These are phyloP conservation scores for Onygenales sp. DNA, from an alignment of 2,329 filamentous ascomycete species.

Conservation along the genomic window DNA sequence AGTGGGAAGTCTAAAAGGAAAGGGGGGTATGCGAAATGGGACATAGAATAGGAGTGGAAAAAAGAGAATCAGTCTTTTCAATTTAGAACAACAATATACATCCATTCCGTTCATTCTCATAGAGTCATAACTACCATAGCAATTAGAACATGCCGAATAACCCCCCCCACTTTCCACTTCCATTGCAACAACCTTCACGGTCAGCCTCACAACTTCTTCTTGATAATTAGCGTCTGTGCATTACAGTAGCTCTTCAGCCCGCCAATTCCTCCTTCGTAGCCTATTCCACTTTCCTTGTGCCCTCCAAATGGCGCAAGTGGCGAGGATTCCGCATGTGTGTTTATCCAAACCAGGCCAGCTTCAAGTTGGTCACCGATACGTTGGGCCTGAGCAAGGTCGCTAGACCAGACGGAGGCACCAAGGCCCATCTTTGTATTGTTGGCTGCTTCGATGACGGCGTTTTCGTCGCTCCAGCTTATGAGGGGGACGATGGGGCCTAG, in stretches of 20 bases:
- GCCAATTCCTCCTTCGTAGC: slow-evolving; percentile 36
- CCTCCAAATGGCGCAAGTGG: slow-evolving; percentile 38
- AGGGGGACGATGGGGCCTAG: slow-evolving; percentile 54
- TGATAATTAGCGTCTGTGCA: slow-evolving; percentile 25
- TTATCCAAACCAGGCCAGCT: slow-evolving; percentile 53
- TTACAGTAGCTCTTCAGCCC: slow-evolving; percentile 35
- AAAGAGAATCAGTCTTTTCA: too few relatives aligned
- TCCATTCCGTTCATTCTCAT: too few relatives aligned
- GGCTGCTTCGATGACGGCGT: slow-evolving; percentile 48
- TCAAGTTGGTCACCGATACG: slow-evolving; percentile 46
- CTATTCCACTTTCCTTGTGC: slow-evolving; percentile 44
- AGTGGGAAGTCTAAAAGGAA: too few relatives aligned
- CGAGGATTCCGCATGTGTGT: slow-evolving; percentile 29
- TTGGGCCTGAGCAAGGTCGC: slow-evolving; percentile 42
- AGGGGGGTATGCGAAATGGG: too few relatives aligned
- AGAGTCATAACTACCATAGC: too few relatives aligned
- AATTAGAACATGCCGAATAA: too few relatives aligned
- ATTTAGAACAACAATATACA: too few relatives aligned
- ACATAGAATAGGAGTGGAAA: too few relatives aligned
- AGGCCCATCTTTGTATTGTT: slow-evolving; percentile 47
- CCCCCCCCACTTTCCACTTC: too few relatives aligned
- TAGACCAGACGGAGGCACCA: slow-evolving; percentile 50
- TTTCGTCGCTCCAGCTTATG: slow-evolving; percentile 51
- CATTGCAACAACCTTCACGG: too few relatives aligned
- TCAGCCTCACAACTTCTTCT: slow-evolving; percentile 11